Evolutionary conservation across 495 filamentous ascomycete genomes (phyloP).

Genomic region (Penicillium herquei): DNA sequence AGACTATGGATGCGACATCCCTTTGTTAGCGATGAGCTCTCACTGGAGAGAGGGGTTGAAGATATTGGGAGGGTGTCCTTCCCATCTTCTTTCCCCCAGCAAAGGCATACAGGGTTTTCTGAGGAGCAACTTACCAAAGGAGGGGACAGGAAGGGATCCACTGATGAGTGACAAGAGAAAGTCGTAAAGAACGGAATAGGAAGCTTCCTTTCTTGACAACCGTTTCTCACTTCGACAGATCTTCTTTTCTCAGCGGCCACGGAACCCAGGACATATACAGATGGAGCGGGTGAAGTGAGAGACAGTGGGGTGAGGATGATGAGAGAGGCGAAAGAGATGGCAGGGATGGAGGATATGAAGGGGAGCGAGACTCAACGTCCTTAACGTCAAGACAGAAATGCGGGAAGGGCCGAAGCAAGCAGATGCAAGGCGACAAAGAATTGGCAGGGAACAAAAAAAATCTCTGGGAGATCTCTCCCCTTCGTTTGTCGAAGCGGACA

Average conservation of each 20-base stretch:
- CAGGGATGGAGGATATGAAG: constrained; percentile 6
- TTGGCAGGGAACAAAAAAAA: constrained; percentile 21
- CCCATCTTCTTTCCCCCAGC: neutral
- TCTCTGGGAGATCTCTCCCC: constrained; percentile 17
- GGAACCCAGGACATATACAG: constrained; percentile 37
- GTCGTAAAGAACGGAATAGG: constrained; percentile 2
- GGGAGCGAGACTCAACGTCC: constrained; percentile 11
- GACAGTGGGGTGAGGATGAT: constrained; percentile 29
- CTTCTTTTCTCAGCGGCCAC: constrained; percentile 21
- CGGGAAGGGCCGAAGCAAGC: constrained; percentile 17
- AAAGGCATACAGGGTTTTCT: constrained; percentile 11
- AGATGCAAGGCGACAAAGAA: constrained; percentile 44
- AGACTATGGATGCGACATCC: constrained; percentile 13
- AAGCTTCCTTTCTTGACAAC: neutral
- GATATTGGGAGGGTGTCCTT: neutral
- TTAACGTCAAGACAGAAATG: constrained; percentile 29
- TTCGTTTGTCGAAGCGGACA: constrained; percentile 35
- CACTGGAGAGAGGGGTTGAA: neutral
- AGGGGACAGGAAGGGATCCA: constrained; percentile 17
- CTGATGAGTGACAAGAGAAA: constrained; percentile 3
- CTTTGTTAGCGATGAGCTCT: constrained; percentile 18
- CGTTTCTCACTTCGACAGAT: constrained; percentile 17
- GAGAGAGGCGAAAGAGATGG: constrained; percentile 2
- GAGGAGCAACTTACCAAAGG: constrained; percentile 27
- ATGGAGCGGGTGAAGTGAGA: constrained; percentile 28